Base-by-base conservation (phyloP, 257 asterid species). In the Nicotiana undulata region DNA sequence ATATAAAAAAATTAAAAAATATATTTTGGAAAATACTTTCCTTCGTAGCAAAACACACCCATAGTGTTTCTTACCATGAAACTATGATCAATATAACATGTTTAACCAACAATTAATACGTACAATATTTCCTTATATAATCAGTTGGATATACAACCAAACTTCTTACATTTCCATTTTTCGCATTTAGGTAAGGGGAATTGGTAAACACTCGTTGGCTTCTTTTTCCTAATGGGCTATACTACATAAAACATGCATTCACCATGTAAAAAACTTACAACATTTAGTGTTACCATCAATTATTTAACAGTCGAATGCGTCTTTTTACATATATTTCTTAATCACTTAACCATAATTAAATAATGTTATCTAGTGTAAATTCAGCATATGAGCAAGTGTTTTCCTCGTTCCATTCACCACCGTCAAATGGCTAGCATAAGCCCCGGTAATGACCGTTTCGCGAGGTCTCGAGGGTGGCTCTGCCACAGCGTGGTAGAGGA, bases 401-500 rank as follows among this genome's bases (percentile, higher is more conserved):
- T 51, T 51, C 55, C 11, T 40, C 46, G 17, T 13, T 51, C 55
- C 55, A 13, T 44, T 22, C 58, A 6, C 59, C 80, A 24, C 28
- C 59, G 0, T 89, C 84, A 92, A 40, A 93, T 90, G 80, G 95
- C 96, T 2, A 94, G 90, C 97, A 94, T 88, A 18, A 94, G 90
- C 6, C 93, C 95, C 0, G 98, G 98, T 81, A 94, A 58, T 0
- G 97, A 93, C 9, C 95, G 89, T 18, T 87, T 85, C 3, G 86
- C 92, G 15, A 92, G 91, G 84, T 93, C 94, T 0, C 90, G 87
- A 0, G 93, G 98, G 90, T 94, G 98, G 91, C 98, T 94, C 94
- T 89, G 94, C 98, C 98, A 93, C 79, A 94, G 59, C 31, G 96
- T 91, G 80, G 90, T 55, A 13, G 75, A 52, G 70, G 92, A 66